Conservation (phyloP, 257 asterid genomes). For the Solanum dulcamara region DNA sequence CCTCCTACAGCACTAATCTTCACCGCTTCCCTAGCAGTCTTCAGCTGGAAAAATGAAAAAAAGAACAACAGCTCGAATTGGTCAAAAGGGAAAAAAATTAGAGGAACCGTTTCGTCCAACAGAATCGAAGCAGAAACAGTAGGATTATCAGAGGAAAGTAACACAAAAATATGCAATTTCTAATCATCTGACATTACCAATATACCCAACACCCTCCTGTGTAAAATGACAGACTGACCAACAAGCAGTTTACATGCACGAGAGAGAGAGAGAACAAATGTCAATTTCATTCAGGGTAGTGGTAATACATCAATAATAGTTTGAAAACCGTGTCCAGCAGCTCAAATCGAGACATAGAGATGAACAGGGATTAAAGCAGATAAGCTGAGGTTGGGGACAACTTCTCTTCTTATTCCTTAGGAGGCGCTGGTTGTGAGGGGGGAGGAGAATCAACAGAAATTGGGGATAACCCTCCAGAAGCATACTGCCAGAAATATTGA, state of each 20-base stretch:
- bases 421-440: not conserved
- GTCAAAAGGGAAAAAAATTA: not conserved
- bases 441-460: not conserved
- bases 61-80: not conserved
- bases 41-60: slow-evolving; percentile 50
- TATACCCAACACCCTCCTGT: not conserved
- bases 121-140: not conserved
- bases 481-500: not conserved
- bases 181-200: not conserved
- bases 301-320: not conserved
- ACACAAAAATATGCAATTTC: not conserved
- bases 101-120: not conserved
- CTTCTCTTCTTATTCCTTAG: not conserved
- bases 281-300: not conserved
- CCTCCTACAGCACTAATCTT: slow-evolving; percentile 64
- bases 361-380: not conserved
- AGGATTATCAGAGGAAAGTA: not conserved
- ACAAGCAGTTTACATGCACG: not conserved
- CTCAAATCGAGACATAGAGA: not conserved
- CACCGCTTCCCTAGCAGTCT: slow-evolving; percentile 67
- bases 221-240: not conserved
- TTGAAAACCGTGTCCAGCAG: not conserved
- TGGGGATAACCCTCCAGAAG: not conserved
- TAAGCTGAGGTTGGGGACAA: not conserved
- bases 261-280: not conserved